phyloP scores from a whole-genome alignment of 805 yeast species.

The Kuraishia ogatae region DNA sequence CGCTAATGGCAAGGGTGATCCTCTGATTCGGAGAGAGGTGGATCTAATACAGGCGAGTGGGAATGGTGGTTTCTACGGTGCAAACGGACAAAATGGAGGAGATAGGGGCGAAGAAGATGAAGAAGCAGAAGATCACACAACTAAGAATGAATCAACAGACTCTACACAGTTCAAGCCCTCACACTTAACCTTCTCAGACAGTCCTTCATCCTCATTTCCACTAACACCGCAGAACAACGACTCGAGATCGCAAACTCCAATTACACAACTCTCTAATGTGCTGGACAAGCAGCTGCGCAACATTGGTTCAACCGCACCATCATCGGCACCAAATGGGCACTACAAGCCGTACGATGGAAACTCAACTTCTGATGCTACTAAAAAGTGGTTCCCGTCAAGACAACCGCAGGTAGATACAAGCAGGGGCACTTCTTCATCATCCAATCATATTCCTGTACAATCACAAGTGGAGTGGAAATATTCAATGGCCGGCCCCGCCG shows the following conservation, averaged over 20 bases:
- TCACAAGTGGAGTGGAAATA: constrained; percentile 53
- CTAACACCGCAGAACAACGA: neutral
- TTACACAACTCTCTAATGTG: constrained; percentile 5
- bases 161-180: neutral
- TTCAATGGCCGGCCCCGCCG: constrained; percentile 36
- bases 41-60: constrained; percentile 33
- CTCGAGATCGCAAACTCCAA: constrained; percentile 5
- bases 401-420: neutral
- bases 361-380: neutral
- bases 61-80: constrained; percentile 1
- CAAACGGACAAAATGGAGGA: neutral
- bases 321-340: neutral
- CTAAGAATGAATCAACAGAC: neutral
- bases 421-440: neutral
- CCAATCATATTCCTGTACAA: neutral
- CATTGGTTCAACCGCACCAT: neutral
- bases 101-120: neutral
- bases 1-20: constrained; percentile 54
- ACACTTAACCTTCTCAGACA: neutral
- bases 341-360: neutral
- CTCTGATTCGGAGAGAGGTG: constrained; percentile 48
- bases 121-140: neutral
- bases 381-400: neutral
- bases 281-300: constrained; percentile 1
- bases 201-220: neutral